Conservation (phyloP, 768 basidiomycete genomes). For the Boletus vermiculosoides region DNA sequence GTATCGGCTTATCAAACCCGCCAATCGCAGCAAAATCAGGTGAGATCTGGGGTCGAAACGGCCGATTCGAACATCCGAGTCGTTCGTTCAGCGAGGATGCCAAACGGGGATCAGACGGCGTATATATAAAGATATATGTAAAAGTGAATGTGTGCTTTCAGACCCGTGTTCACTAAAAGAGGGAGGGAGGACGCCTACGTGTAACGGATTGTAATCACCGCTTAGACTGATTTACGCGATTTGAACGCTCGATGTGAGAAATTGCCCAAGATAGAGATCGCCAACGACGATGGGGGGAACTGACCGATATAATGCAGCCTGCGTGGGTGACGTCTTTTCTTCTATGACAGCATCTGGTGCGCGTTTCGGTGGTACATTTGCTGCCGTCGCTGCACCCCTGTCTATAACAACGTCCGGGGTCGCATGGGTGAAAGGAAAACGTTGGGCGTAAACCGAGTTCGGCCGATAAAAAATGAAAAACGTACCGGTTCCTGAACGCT, state of each 20-base stretch:
- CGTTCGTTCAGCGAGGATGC: not conserved
- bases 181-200: slow-evolving; percentile 46
- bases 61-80: slow-evolving; percentile 4
- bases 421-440: not conserved
- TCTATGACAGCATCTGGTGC: slow-evolving; percentile 83
- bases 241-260: not conserved
- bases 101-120: not conserved
- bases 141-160: not conserved
- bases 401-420: slow-evolving; percentile 46
- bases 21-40: slow-evolving; percentile 93
- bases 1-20: slow-evolving; percentile 89
- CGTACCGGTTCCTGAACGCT: slow-evolving; percentile 76
- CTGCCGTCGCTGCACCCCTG: slow-evolving; percentile 83
- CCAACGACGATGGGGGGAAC: slow-evolving; percentile 9
- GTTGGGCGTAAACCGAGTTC: not conserved
- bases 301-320: slow-evolving; percentile 91
- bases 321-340: slow-evolving; percentile 77
- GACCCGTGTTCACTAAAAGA: not conserved
- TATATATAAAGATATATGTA: not conserved
- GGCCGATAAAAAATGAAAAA: slow-evolving; percentile 5
- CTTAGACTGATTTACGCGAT: slow-evolving; percentile 56
- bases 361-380: slow-evolving; percentile 78
- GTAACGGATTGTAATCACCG: slow-evolving; percentile 90
- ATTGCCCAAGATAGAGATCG: not conserved
- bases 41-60: slow-evolving; percentile 56